phyloP scores from a whole-genome alignment of 2,329 filamentous ascomycete species.

The Alternaria conjuncta region DNA sequence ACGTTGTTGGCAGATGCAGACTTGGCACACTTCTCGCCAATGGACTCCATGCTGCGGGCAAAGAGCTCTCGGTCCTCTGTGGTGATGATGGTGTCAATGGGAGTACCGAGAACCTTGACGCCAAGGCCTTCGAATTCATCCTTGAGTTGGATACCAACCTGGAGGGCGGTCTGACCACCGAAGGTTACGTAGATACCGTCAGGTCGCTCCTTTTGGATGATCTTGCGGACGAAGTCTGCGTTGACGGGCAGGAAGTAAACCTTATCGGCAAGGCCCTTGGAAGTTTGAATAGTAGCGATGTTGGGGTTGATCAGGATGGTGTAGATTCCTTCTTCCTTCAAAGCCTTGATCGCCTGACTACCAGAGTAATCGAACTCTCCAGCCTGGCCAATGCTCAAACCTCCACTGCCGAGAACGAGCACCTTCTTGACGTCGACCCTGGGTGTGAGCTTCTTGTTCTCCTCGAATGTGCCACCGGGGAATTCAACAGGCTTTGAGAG shows the following conservation, averaged over 20 bases:
- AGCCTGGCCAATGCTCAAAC: slow-evolving; percentile 95
- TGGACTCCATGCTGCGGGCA: slow-evolving; percentile 96
- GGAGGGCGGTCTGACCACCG: slow-evolving; percentile 95
- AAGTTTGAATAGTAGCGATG: slow-evolving; percentile 98
- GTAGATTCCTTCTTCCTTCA: slow-evolving; percentile 98
- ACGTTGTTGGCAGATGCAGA: slow-evolving; percentile 89
- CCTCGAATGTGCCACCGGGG: slow-evolving; percentile 80
- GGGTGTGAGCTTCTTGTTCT: slow-evolving; percentile 78
- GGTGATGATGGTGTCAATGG: slow-evolving; percentile 97
- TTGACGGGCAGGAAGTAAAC: slow-evolving; percentile 98
- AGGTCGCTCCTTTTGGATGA: slow-evolving; percentile 91
- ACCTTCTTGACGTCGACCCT: slow-evolving; percentile 91
- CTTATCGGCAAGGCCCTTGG: slow-evolving; percentile 96
- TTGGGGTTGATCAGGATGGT: slow-evolving; percentile 99
- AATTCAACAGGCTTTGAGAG: slow-evolving; percentile 80
- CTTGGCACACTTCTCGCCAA: slow-evolving; percentile 97
- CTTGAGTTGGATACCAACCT: slow-evolving; percentile 95
- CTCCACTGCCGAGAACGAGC: slow-evolving; percentile 90
- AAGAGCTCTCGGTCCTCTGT: slow-evolving; percentile 98
- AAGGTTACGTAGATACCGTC: slow-evolving; percentile 98
- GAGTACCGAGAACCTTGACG: slow-evolving; percentile 92
- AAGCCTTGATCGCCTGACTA: slow-evolving; percentile 95
- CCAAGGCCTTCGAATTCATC: slow-evolving; percentile 94
- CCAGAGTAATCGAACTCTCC: slow-evolving; percentile 99
- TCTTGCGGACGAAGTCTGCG: slow-evolving; percentile 95